A percentile compares a stretch with the other conserved stretches of the same genome.
phyloP scores from a whole-genome alignment of 768 basidiomycete species.

The Kwoniella sp. region DNA sequence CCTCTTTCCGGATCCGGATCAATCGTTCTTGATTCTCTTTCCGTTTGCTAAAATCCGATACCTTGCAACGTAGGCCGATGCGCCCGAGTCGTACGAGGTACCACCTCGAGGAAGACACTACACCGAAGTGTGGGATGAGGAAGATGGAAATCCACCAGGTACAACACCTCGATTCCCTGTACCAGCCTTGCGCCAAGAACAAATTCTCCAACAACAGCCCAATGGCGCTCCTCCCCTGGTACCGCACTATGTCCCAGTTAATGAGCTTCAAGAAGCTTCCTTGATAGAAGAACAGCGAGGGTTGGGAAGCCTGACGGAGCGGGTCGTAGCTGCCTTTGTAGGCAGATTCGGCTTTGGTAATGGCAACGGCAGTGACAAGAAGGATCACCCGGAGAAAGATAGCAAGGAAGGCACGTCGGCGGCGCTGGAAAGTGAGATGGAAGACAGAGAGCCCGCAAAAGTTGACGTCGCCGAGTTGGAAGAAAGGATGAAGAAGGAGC shows the following conservation, averaged over 20 bases:
- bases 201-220: slow-evolving; percentile 17
- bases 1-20: no score
- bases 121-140: slow-evolving; percentile 87
- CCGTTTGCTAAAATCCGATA: no score
- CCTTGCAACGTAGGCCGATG: slow-evolving; percentile 64
- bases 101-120: slow-evolving; percentile 88
- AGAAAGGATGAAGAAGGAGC: slow-evolving; percentile 57
- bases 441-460: slow-evolving; percentile 73
- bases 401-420: slow-evolving; percentile 26
- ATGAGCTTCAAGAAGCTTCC: slow-evolving; percentile 72
- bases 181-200: slow-evolving; percentile 33
- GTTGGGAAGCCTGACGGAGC: slow-evolving; percentile 83
- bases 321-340: slow-evolving; percentile 57
- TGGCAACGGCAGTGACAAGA: slow-evolving; percentile 1
- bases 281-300: slow-evolving; percentile 73
- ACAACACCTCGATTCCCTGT: slow-evolving; percentile 43
- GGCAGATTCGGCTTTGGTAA: slow-evolving; percentile 21
- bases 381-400: slow-evolving; percentile 38
- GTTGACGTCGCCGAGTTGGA: slow-evolving; percentile 59
- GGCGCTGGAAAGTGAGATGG: slow-evolving; percentile 61
- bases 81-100: slow-evolving; percentile 80
- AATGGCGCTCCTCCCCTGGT: slow-evolving; percentile 12
- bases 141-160: slow-evolving; percentile 61
- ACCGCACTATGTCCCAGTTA: slow-evolving; percentile 53
- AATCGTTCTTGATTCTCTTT: no score